Evolutionary conservation across 169 alveolate genomes (phyloP).

Genomic region (Babesia ovata): DNA sequence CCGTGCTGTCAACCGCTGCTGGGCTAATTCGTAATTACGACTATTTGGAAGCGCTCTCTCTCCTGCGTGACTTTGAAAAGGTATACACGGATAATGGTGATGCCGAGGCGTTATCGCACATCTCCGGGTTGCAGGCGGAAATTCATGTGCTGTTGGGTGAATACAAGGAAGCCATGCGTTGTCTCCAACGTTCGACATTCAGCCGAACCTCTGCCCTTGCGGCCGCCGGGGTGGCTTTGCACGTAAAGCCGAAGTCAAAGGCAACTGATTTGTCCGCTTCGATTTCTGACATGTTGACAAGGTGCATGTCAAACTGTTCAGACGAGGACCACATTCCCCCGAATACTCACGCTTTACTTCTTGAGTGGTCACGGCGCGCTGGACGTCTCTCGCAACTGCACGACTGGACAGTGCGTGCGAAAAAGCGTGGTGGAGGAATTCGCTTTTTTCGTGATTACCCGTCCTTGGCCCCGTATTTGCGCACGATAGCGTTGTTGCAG

Average conservation of each 20-base stretch:
- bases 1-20: neutral
- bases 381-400: neutral
- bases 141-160: constrained; percentile 7
- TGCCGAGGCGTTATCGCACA: neutral
- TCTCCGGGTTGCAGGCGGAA: constrained; percentile 25
- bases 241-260: neutral
- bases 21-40: constrained; percentile 3
- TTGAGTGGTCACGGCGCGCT: neutral
- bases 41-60: constrained; percentile 9
- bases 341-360: neutral
- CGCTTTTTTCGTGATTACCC: constrained; percentile 6
- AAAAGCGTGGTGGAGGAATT: neutral
- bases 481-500: neutral
- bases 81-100: neutral
- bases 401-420: neutral
- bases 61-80: neutral
- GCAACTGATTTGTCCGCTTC: neutral
- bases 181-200: neutral
- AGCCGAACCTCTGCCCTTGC: neutral
- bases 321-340: neutral
- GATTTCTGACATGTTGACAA: constrained; percentile 5
- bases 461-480: neutral
- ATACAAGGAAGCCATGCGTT: constrained; percentile 6
- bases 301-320: neutral
- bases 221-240: constrained; percentile 6